Percentiles rank a stretch among this genome's conserved stretches.
Conservation (phyloP, 441 rosid genomes). For the Brassica hybrid region DNA sequence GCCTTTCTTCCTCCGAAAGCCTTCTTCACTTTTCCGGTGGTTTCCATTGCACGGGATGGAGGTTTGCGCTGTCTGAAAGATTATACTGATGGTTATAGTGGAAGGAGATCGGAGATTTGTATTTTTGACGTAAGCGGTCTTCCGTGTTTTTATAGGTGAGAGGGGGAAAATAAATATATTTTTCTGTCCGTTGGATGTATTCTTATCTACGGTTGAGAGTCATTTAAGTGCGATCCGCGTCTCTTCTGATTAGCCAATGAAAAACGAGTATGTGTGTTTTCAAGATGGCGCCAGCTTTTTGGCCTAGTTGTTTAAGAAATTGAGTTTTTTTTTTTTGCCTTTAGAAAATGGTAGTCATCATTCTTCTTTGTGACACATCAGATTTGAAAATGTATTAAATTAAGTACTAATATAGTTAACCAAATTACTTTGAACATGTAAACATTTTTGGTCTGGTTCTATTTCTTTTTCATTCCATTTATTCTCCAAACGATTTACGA, state of each 20-base stretch:
- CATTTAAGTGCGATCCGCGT: conserved; percentile 17
- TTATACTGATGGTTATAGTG: not conserved
- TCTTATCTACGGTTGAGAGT: conserved; percentile 28
- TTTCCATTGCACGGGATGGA: conserved; percentile 16
- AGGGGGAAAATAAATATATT: not conserved
- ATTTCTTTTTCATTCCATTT: too few relatives aligned
- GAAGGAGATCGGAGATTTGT: not conserved
- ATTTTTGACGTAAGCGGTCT: not conserved
- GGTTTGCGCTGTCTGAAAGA: too few relatives aligned
- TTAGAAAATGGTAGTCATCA: too few relatives aligned
- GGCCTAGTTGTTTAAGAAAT: too few relatives aligned
- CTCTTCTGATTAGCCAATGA: conserved; percentile 4
- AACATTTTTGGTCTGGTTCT: too few relatives aligned
- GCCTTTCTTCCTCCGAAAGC: conserved; percentile 46
- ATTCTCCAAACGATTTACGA: too few relatives aligned
- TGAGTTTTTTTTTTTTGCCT: too few relatives aligned
- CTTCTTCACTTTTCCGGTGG: conserved; percentile 42
- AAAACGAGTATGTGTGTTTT: not conserved
- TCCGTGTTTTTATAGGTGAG: not conserved
- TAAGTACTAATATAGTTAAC: too few relatives aligned
- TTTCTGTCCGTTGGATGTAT: conserved; percentile 7
- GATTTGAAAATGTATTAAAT: too few relatives aligned
- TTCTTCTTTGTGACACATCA: too few relatives aligned
- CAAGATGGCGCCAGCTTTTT: not conserved
- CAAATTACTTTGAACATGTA: too few relatives aligned